phyloP scores from a whole-genome alignment of 2,329 filamentous ascomycete genomes.

The Endoconidiophora polonica region DNA sequence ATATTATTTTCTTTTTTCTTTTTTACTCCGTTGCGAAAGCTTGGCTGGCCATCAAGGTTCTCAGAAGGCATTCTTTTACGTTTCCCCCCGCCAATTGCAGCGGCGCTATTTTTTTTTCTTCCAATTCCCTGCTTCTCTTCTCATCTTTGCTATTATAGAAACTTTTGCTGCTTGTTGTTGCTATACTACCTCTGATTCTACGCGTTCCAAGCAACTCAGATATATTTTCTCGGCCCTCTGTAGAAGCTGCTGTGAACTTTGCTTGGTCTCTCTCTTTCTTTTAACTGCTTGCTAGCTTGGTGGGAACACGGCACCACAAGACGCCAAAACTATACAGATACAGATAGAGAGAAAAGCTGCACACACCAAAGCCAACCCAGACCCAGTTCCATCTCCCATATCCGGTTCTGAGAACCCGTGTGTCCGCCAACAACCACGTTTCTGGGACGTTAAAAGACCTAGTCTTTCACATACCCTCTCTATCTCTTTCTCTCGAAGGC shows the following conservation, averaged over 20 bases:
- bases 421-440: not conserved
- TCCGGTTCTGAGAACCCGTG: not conserved
- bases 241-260: too few relatives aligned
- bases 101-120: not conserved
- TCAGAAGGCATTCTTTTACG: not conserved
- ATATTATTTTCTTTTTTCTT: not conserved
- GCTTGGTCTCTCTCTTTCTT: not conserved
- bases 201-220: too few relatives aligned
- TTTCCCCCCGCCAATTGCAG: not conserved
- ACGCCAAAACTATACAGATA: not conserved
- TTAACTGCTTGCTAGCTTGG: not conserved
- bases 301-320: not conserved
- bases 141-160: not conserved
- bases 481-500: too few relatives aligned
- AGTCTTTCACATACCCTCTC: not conserved
- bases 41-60: slow-evolving; percentile 11
- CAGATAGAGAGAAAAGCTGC: not conserved
- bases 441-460: not conserved
- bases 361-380: not conserved
- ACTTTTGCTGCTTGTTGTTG: too few relatives aligned
- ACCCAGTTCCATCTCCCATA: not conserved
- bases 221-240: too few relatives aligned
- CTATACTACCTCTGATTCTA: too few relatives aligned
- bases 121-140: not conserved
- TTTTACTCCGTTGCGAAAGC: not conserved